phyloP scores from a whole-genome alignment of 2,329 filamentous ascomycete genomes.

The Hortaea sp. region DNA sequence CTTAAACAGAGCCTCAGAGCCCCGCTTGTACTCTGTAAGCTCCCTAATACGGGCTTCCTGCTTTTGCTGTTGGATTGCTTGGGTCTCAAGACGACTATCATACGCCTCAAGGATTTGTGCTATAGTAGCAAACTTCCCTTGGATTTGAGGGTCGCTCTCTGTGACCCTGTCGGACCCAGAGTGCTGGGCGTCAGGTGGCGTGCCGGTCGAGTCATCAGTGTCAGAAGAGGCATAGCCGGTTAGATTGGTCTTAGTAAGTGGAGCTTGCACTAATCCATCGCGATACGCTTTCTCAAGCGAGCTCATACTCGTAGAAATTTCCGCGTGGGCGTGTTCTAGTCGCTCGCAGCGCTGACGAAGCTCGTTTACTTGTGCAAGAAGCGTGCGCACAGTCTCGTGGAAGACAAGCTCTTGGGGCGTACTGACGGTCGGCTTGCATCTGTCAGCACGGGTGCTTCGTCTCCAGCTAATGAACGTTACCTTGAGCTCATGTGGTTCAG shows the following conservation, averaged over 20 bases:
- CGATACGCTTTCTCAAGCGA: background rate
- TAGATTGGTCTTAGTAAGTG: slow-evolving; percentile 1
- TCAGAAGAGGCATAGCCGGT: slow-evolving; percentile 4
- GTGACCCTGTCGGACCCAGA: background rate
- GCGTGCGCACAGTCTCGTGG: slow-evolving; percentile 2
- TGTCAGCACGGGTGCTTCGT: background rate
- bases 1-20: slow-evolving; percentile 1
- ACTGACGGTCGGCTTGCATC: background rate
- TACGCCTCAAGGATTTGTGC: slow-evolving; percentile 1
- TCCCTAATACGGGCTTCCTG: background rate
- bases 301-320: background rate
- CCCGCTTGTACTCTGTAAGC: slow-evolving; percentile 2
- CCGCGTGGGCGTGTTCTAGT: background rate
- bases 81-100: background rate
- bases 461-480: background rate
- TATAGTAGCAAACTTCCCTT: background rate
- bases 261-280: background rate
- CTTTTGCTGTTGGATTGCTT: background rate
- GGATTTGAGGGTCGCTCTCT: too few relatives aligned
- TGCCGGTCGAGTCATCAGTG: background rate
- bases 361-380: slow-evolving; percentile 3
- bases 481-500: background rate
- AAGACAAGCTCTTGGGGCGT: slow-evolving; percentile 4
- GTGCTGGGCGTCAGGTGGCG: background rate
- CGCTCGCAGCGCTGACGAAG: slow-evolving; percentile 3